Conservation (phyloP, 75 land plant species). For the Cryptomeria japonica region DNA sequence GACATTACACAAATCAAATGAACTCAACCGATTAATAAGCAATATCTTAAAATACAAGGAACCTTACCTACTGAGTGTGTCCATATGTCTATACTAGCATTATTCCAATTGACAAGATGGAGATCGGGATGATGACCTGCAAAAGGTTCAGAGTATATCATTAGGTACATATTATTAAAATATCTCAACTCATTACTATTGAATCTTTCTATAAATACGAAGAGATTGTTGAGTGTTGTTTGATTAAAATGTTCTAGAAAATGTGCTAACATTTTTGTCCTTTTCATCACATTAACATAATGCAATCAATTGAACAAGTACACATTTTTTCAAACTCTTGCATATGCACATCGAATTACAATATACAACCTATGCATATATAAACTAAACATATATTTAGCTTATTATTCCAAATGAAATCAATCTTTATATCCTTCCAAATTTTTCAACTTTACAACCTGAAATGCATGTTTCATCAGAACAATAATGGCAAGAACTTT, state of each 20-base stretch:
- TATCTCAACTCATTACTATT: neutral
- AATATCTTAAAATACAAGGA: neutral
- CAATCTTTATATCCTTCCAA: neutral
- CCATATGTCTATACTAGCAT: conserved; percentile 84
- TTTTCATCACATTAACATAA: neutral
- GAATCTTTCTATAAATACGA: neutral
- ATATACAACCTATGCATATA: neutral
- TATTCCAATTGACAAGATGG: conserved; percentile 94
- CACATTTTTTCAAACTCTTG: neutral
- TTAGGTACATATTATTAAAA: neutral
- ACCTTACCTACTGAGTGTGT: conserved; percentile 89
- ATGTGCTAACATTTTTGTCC: neutral
- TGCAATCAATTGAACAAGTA: neutral
- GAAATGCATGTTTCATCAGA: neutral
- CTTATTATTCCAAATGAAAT: neutral
- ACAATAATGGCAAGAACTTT: neutral
- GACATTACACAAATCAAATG: neutral
- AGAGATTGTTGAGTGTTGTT: neutral
- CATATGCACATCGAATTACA: neutral
- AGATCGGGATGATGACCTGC: conserved; percentile 99
- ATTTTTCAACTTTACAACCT: neutral
- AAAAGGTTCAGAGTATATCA: neutral
- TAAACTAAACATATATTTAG: neutral
- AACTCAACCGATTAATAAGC: neutral
- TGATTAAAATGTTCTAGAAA: neutral